Percentiles rank a stretch among this genome's conserved stretches.
These are phyloP conservation scores for Hymenoscyphus scutula DNA, from an alignment of 2,329 filamentous ascomycete species.

Conservation along the genomic window DNA sequence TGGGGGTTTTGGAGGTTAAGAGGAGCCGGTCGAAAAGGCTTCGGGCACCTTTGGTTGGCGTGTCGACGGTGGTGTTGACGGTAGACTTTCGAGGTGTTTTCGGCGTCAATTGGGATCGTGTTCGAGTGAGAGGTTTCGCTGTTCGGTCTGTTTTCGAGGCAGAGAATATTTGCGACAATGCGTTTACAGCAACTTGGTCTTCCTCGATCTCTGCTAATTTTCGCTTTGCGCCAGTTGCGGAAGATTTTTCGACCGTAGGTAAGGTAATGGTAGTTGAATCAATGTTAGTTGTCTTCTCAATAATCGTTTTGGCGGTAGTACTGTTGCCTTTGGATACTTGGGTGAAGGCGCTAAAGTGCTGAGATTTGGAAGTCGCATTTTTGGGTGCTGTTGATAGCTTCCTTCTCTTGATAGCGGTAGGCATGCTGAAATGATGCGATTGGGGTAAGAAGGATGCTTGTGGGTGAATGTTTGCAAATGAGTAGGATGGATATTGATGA, in stretches of 20 bases:
- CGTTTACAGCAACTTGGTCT: conserved; percentile 21
- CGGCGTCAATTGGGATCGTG: conserved; percentile 18
- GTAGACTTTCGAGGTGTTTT: conserved; percentile 31
- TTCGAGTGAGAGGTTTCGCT: conserved; percentile 19
- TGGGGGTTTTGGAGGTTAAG: conserved; percentile 28
- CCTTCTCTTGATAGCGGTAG: conserved; percentile 31
- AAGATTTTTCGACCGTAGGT: conserved; percentile 32
- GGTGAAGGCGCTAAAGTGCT: conserved; percentile 43
- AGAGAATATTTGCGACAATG: conserved; percentile 15
- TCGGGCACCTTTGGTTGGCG: conserved; percentile 34
- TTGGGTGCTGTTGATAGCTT: conserved; percentile 28
- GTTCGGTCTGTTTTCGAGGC: conserved; percentile 12
- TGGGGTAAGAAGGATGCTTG: conserved; percentile 22
- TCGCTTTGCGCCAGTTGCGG: conserved; percentile 38
- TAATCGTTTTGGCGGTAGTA: conserved; percentile 29
- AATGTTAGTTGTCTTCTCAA: conserved; percentile 35
- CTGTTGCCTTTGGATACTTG: conserved; percentile 43
- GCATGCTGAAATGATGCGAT: conserved; percentile 31
- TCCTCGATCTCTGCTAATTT: conserved; percentile 26
- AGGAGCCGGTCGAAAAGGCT: conserved; percentile 33
- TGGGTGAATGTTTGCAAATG: conserved; percentile 15
- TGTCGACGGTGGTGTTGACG: conserved; percentile 24
- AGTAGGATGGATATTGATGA: conserved; percentile 17
- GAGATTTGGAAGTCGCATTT: conserved; percentile 18
- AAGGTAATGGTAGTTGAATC: conserved; percentile 36